phyloP scores from a whole-genome alignment of 768 basidiomycete genomes.

The Xerocomellus intermedius region DNA sequence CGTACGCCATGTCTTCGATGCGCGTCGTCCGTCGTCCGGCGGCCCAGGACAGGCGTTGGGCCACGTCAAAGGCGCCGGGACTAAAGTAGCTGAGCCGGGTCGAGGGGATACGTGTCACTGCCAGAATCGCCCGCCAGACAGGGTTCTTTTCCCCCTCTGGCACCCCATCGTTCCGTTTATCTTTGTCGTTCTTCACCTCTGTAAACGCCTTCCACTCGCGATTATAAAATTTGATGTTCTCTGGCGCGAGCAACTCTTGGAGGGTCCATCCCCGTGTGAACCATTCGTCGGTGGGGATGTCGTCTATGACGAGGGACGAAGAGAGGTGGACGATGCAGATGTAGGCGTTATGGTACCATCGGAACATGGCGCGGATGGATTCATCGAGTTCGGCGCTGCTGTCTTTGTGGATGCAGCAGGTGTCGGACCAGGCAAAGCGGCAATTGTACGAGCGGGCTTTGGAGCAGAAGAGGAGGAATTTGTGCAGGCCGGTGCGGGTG shows the following conservation, averaged over 20 bases:
- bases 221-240: conserved; percentile 18
- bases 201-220: conserved; percentile 1
- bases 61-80: conserved; percentile 3
- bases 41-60: conserved; percentile 16
- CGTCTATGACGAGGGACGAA: conserved; percentile 2
- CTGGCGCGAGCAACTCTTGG: conserved; percentile 21
- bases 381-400: conserved; percentile 27
- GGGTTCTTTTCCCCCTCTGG: background rate
- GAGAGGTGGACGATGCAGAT: conserved; percentile 21
- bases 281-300: conserved; percentile 16
- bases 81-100: background rate
- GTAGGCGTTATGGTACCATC: conserved; percentile 23
- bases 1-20: conserved; percentile 25
- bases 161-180: background rate
- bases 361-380: conserved; percentile 27
- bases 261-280: conserved; percentile 19
- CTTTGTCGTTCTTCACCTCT: conserved; percentile 7
- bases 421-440: conserved; percentile 22
- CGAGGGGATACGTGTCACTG: background rate
- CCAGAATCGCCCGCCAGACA: background rate
- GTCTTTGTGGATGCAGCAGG: conserved; percentile 23
- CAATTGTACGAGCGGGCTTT: conserved; percentile 8
- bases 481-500: conserved; percentile 3
- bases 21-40: conserved; percentile 22
- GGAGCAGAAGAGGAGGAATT: conserved; percentile 11